Base-by-base conservation (phyloP, 768 basidiomycete genomes). In the Mrakia gelida region DNA sequence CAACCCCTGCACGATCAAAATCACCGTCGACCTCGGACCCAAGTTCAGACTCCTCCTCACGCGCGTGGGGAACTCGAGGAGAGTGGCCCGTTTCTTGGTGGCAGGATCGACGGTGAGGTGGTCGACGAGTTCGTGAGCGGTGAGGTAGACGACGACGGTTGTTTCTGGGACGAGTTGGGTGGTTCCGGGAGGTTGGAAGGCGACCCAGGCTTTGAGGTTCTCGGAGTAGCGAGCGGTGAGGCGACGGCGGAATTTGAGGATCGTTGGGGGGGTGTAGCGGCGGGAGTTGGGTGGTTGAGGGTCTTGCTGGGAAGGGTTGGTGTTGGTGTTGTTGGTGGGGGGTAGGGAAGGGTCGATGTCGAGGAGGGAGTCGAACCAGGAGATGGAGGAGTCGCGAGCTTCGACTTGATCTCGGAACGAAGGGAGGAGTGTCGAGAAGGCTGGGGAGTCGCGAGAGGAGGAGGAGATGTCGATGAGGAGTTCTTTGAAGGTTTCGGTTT, bases 1-100 rank as follows among this genome's bases (percentile, higher is more conserved):
- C 68, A 84, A 68, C 0, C 83, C 84, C 32, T 82, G 82, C 54
- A 85, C 81, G 78, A 84, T 75, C 30, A 85, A 62, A 15, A 84
- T 79, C 38, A 84, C 77, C 71, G 81, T 82, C 54, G 63, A 73
- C 28, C 80, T 76, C 10, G 56, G 54, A 23, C 6, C 28, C 3
- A 83, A 26, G 5, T 78, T 80, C 28, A 83, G 61, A 1, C 76
- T 74, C 67, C 77, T 54, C 45, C 81, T 65, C 41, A 81, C 75
- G 80, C 81, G 81, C 7, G 71, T 56, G 2, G 68, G 73, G 45
- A 84, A 75, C 15, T 65, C 65, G 23, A 78, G 73, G 10, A 76
- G 72, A 1, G 73, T 77, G 61, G 15, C 67, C 65, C 21, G 38
- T 52, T 18, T 68, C 34, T 18, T 28, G 13, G 59, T 28, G 4